phyloP scores from a whole-genome alignment of 2,329 filamentous ascomycete species.

The Claviceps humidiphila region DNA sequence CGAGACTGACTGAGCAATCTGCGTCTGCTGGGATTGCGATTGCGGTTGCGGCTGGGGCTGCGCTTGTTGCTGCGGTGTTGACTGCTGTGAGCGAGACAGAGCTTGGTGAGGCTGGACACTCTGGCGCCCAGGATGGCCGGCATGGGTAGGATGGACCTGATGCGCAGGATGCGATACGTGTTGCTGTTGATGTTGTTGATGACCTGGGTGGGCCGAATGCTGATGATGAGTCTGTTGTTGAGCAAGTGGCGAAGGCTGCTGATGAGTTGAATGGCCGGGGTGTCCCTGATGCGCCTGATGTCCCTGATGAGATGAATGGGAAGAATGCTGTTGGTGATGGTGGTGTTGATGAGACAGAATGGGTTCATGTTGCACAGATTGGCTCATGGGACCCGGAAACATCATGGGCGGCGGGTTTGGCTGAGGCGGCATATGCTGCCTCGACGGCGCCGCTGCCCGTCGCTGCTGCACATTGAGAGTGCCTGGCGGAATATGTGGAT shows the following conservation, averaged over 20 bases:
- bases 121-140: conserved; percentile 14
- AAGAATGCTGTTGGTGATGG: conserved; percentile 18
- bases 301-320: conserved; percentile 16
- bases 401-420: conserved; percentile 24
- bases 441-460: conserved; percentile 27
- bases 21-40: conserved; percentile 13
- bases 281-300: conserved; percentile 16
- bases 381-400: conserved; percentile 24
- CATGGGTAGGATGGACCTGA: conserved; percentile 11
- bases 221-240: conserved; percentile 16
- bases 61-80: conserved; percentile 14
- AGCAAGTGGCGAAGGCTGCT: conserved; percentile 9
- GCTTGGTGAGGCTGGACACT: conserved; percentile 12
- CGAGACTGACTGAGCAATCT: conserved; percentile 5
- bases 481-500: conserved; percentile 34
- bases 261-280: conserved; percentile 15
- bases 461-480: conserved; percentile 32
- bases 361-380: conserved; percentile 28
- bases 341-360: conserved; percentile 30
- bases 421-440: conserved; percentile 32
- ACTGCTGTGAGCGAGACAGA: conserved; percentile 15
- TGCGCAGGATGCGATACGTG: conserved; percentile 14
- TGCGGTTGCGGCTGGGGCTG: conserved; percentile 11
- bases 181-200: conserved; percentile 13
- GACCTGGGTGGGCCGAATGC: conserved; percentile 8